Conservation (phyloP, 176 grass and related monocot genomes). For the Eremochloa ophiuroides region DNA sequence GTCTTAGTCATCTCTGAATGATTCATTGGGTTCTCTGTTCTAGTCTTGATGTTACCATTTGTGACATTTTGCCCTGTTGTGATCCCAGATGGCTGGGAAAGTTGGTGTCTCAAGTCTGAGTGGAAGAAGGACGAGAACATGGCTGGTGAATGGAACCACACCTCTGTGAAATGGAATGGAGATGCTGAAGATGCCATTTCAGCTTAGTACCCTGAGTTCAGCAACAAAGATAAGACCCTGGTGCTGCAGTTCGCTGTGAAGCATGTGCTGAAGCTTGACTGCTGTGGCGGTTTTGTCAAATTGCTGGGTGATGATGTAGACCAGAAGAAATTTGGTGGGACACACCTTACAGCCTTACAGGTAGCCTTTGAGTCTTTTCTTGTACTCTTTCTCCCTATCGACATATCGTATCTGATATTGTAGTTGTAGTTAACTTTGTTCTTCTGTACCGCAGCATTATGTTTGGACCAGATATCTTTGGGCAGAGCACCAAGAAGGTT, state of each 20-base stretch:
- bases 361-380: conserved; percentile 13
- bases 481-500: conserved; percentile 92
- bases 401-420: not conserved
- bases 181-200: conserved; percentile 87
- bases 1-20: not conserved
- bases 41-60: not conserved
- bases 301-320: conserved; percentile 74
- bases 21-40: too few relatives aligned
- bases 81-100: conserved; percentile 77
- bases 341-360: conserved; percentile 87
- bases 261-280: conserved; percentile 92
- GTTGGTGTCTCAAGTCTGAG: conserved; percentile 75
- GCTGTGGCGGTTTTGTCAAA: conserved; percentile 87
- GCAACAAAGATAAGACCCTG: conserved; percentile 80
- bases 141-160: conserved; percentile 88
- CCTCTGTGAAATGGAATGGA: conserved; percentile 82
- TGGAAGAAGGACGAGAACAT: conserved; percentile 83
- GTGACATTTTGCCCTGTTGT: not conserved
- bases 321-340: conserved; percentile 94
- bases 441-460: conserved; percentile 61
- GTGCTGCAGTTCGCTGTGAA: conserved; percentile 92
- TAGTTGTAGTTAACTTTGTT: not conserved
- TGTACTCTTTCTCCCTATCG: not conserved
- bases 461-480: conserved; percentile 97
- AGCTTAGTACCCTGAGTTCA: conserved; percentile 71